A percentile compares a stretch with the other conserved stretches of the same genome.
These are phyloP conservation scores for Pseudomassariella vexata DNA, from an alignment of 2,329 filamentous ascomycete species.

Conservation along the genomic window DNA sequence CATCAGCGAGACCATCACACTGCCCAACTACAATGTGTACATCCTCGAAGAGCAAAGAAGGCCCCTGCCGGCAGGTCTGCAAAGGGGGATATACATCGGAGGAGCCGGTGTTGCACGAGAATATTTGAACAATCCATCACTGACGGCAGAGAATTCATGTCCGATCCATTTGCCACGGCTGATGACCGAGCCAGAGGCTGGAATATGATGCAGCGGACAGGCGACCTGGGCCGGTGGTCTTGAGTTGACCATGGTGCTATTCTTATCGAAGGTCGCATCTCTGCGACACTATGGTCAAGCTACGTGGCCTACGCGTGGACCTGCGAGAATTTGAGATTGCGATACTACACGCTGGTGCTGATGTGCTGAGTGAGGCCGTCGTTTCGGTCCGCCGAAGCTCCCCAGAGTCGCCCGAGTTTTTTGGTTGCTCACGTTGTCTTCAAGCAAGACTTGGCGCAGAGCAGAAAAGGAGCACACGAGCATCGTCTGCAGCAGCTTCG, in stretches of 20 bases:
- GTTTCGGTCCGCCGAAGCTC: constrained; percentile 10
- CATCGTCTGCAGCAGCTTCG: constrained; percentile 9
- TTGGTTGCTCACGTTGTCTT: constrained; percentile 24
- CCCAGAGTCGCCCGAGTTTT: constrained; percentile 7
- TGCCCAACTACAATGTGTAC: constrained; percentile 19
- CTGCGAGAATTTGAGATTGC: constrained; percentile 26
- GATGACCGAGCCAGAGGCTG: constrained; percentile 5
- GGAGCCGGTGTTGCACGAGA: constrained; percentile 29
- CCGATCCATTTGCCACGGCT: not conserved
- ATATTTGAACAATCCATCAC: constrained; percentile 24
- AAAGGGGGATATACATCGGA: constrained; percentile 36
- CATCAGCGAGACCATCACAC: too few relatives aligned
- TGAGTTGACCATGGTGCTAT: constrained; percentile 30
- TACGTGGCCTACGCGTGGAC: constrained; percentile 26
- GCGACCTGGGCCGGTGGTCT: constrained; percentile 32
- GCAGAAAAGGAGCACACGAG: not conserved
- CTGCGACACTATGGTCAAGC: constrained; percentile 30
- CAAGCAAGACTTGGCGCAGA: too few relatives aligned
- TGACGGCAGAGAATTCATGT: constrained; percentile 4
- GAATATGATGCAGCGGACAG: constrained; percentile 22
- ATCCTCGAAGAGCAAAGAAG: constrained; percentile 32
- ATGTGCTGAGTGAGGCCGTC: constrained; percentile 6
- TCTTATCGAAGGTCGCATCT: constrained; percentile 28
- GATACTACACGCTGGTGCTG: constrained; percentile 10
- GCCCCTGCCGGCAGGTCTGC: constrained; percentile 30